These are phyloP conservation scores for Funneliformis mosseae DNA, from an alignment of 192 early-diverging fungal genomes.

Conservation along the genomic window DNA sequence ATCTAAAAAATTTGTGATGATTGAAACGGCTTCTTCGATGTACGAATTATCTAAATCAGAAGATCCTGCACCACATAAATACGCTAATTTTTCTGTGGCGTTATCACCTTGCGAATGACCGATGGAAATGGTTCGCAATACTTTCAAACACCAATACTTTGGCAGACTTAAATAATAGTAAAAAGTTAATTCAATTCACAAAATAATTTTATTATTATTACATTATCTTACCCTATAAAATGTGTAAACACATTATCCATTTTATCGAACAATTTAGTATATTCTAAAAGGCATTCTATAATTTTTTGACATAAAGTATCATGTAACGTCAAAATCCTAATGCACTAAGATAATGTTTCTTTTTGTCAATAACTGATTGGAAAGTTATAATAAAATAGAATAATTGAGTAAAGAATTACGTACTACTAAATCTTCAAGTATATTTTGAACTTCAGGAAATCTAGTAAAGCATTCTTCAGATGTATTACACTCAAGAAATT, in stretches of 20 bases:
- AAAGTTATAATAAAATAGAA: not conserved
- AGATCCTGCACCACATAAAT: slow-evolving; percentile 10
- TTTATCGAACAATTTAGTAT: not conserved
- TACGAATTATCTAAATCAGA: not conserved
- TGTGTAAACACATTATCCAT: not conserved
- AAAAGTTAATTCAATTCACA: not conserved
- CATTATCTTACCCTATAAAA: not conserved
- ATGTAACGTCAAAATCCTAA: slow-evolving; percentile 10
- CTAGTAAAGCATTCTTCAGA: not conserved
- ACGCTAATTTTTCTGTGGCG: not conserved
- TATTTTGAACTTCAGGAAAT: slow-evolving; percentile 11
- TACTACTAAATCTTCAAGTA: slow-evolving; percentile 28
- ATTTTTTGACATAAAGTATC: not conserved
- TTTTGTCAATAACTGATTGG: not conserved
- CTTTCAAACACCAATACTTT: slow-evolving; percentile 17
- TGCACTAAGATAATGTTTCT: not conserved
- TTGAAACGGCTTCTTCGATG: not conserved
- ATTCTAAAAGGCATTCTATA: slow-evolving; percentile 28
- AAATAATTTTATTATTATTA: not conserved
- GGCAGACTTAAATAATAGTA: not conserved
- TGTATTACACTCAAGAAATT: not conserved
- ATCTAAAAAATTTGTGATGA: slow-evolving; percentile 23
- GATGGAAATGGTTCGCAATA: not conserved
- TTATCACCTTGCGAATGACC: not conserved
- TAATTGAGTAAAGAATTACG: not conserved